phyloP scores from a whole-genome alignment of 2,329 filamentous ascomycete genomes.

The Gyromitra esculenta region DNA sequence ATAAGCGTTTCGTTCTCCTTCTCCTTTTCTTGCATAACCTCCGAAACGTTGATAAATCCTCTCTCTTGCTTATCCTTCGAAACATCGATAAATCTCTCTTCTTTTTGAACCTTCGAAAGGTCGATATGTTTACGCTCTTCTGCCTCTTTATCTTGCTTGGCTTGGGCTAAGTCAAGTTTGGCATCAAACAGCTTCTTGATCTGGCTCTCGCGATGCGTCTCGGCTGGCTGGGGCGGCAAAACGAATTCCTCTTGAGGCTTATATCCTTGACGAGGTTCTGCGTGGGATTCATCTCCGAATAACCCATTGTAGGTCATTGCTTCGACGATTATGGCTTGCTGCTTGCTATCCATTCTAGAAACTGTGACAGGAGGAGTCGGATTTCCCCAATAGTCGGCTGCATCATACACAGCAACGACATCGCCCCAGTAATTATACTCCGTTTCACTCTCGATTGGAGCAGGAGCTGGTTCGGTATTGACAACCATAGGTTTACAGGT shows the following conservation, averaged over 20 bases:
- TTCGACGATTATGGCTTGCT: constrained; percentile 16
- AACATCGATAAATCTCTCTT: not conserved
- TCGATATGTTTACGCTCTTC: not conserved
- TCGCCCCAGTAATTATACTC: constrained; percentile 39
- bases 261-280: not conserved
- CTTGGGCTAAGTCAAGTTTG: not conserved
- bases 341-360: constrained; percentile 4
- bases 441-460: not conserved
- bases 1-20: not conserved
- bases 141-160: constrained; percentile 2
- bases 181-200: not conserved
- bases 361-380: not conserved
- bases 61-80: not conserved
- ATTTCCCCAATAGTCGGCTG: constrained; percentile 20
- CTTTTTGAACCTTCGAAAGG: not conserved
- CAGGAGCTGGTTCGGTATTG: not conserved
- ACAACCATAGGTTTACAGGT: not conserved
- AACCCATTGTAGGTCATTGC: constrained; percentile 21
- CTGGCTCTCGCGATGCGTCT: not conserved
- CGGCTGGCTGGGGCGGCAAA: constrained; percentile 7
- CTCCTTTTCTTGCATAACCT: not conserved
- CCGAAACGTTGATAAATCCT: not conserved
- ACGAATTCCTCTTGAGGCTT: not conserved
- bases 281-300: not conserved
- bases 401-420: not conserved